phyloP scores from a whole-genome alignment of 768 basidiomycete species.

The Fistulinella prunicolor region DNA sequence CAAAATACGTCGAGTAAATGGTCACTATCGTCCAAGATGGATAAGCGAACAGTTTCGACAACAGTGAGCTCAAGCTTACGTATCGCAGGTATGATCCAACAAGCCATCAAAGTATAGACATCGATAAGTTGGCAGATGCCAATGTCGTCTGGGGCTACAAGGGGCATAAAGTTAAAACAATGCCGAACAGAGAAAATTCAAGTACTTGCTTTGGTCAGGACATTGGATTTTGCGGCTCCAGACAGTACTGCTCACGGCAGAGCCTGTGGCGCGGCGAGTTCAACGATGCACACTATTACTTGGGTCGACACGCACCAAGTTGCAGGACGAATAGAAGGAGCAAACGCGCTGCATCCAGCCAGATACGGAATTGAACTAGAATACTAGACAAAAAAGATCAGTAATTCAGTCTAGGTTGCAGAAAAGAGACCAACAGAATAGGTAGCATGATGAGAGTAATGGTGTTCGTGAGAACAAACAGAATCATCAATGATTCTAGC shows the following conservation, averaged over 20 bases:
- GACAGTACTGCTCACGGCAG: slow-evolving; percentile 41
- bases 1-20: slow-evolving; percentile 43
- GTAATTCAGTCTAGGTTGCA: background rate
- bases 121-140: slow-evolving; percentile 48
- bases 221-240: slow-evolving; percentile 46
- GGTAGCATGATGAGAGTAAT: slow-evolving; percentile 42
- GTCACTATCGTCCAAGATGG: slow-evolving; percentile 33
- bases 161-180: background rate
- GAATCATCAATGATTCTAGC: slow-evolving; percentile 38
- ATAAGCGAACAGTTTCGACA: background rate
- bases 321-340: slow-evolving; percentile 45
- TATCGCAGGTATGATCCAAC: slow-evolving; percentile 52
- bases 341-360: slow-evolving; percentile 54
- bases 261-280: slow-evolving; percentile 29
- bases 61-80: slow-evolving; percentile 35
- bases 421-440: slow-evolving; percentile 37
- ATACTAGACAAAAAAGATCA: slow-evolving; percentile 33
- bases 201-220: slow-evolving; percentile 37
- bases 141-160: slow-evolving; percentile 38
- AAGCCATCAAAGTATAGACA: slow-evolving; percentile 46
- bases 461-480: slow-evolving; percentile 42
- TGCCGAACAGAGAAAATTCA: background rate
- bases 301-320: slow-evolving; percentile 37
- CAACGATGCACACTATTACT: background rate
- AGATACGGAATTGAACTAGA: slow-evolving; percentile 45